These are phyloP conservation scores for Nicotiana benthamiana DNA, from an alignment of 257 asterid genomes.

Conservation along the genomic window DNA sequence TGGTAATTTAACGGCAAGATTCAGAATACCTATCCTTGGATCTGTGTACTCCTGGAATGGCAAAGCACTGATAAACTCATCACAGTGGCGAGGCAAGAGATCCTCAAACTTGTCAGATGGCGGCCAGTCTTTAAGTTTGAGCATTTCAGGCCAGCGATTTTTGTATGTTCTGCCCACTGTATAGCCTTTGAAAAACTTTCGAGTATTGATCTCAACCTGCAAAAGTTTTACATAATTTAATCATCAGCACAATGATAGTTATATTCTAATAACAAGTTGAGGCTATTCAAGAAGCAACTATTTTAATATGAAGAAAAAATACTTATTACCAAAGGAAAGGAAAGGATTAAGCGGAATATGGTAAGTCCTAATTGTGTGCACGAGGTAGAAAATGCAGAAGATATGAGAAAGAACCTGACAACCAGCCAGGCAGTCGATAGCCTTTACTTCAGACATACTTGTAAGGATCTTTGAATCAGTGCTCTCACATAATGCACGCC, in stretches of 20 bases:
- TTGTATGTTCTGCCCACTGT: conserved; percentile 57
- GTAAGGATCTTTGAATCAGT: conserved; percentile 29
- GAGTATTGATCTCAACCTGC: conserved; percentile 72
- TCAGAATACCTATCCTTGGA: conserved; percentile 68
- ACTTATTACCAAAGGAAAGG: neutral
- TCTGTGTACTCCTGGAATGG: conserved; percentile 91
- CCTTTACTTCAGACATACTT: conserved; percentile 59
- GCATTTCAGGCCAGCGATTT: conserved; percentile 96
- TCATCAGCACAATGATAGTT: neutral
- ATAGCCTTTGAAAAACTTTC: conserved; percentile 71
- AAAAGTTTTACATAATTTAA: neutral
- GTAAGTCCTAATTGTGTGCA: neutral
- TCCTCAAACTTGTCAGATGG: conserved; percentile 89
- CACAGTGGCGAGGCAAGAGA: conserved; percentile 85
- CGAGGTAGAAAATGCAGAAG: neutral
- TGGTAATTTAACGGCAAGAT: conserved; percentile 82
- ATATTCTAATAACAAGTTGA: neutral
- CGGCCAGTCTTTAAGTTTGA: conserved; percentile 96
- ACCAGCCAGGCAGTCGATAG: conserved; percentile 81
- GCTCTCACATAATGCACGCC: conserved; percentile 78
- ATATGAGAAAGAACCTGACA: conserved; percentile 54
- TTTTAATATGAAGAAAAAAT: neutral
- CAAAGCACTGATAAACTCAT: conserved; percentile 76
- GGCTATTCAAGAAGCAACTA: conserved; percentile 13
- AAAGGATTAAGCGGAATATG: neutral